These are phyloP conservation scores for Backusella tuberculispora DNA, from an alignment of 192 early-diverging fungal genomes.

Conservation along the genomic window DNA sequence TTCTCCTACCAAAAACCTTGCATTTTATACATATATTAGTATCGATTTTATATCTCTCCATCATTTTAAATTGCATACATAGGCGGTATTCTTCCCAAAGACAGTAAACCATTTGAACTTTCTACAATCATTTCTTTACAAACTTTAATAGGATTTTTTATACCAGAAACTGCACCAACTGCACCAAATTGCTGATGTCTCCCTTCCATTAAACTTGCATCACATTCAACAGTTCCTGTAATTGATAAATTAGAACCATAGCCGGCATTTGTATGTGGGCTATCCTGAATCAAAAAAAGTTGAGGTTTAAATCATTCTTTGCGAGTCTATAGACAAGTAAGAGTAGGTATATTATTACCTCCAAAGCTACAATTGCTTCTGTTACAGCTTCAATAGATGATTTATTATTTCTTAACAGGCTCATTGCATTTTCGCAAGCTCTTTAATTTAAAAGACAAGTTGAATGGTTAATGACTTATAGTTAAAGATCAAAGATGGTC, in stretches of 20 bases:
- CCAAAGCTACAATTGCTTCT: conserved; percentile 42
- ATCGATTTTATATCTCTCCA: background rate
- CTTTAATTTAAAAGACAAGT: conserved; percentile 19
- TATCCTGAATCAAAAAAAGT: conserved; percentile 29
- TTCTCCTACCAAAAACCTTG: conserved; percentile 50
- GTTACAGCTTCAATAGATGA: conserved; percentile 40
- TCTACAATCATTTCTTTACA: conserved; percentile 55
- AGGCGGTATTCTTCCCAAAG: conserved; percentile 51
- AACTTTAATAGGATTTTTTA: conserved; percentile 70
- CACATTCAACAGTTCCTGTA: conserved; percentile 78
- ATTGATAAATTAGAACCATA: conserved; percentile 82
- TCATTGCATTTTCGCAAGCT: conserved; percentile 43
- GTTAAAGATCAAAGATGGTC: background rate
- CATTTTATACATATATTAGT: conserved; percentile 16
- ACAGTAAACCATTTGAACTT: conserved; percentile 46
- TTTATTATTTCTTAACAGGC: conserved; percentile 26
- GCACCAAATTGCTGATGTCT: conserved; percentile 72
- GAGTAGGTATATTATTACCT: conserved; percentile 23
- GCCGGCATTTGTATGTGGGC: conserved; percentile 54
- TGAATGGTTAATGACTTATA: background rate
- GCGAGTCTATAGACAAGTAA: background rate
- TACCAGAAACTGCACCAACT: conserved; percentile 69
- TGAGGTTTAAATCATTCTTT: background rate
- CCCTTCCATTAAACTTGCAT: conserved; percentile 81
- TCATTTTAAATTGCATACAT: conserved; percentile 38